Percentiles rank a stretch among this genome's conserved stretches.
These are phyloP conservation scores for Ceratocystiopsis sp. DNA, from an alignment of 2,329 filamentous ascomycete genomes.

Conservation along the genomic window DNA sequence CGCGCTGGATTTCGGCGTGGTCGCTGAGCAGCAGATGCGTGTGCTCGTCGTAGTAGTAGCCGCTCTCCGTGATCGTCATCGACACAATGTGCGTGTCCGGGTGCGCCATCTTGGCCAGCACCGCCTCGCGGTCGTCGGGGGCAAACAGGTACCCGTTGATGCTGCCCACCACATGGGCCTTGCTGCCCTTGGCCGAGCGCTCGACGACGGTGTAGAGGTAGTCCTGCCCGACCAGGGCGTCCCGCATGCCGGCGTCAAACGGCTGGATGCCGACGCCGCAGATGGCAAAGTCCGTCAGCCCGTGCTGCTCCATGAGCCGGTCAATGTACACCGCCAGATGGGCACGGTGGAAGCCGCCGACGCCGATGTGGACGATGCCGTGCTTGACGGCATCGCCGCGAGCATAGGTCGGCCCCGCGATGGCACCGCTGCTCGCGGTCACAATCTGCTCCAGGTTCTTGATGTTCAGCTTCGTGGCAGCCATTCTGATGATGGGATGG, in stretches of 20 bases:
- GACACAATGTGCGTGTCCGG: constrained; percentile 36
- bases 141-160: constrained; percentile 36
- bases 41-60: constrained; percentile 41
- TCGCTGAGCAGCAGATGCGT: constrained; percentile 32
- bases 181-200: constrained; percentile 32
- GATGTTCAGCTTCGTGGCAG: constrained; percentile 21
- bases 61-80: constrained; percentile 37
- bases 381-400: constrained; percentile 28
- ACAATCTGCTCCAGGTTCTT: constrained; percentile 21
- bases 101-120: constrained; percentile 37
- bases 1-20: constrained; percentile 30
- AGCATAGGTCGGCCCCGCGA: constrained; percentile 25
- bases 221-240: constrained; percentile 29
- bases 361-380: constrained; percentile 36
- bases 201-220: constrained; percentile 36
- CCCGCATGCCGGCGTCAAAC: constrained; percentile 33
- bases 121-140: constrained; percentile 31
- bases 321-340: constrained; percentile 35
- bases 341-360: constrained; percentile 36
- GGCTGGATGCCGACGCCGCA: constrained; percentile 34
- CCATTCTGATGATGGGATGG: background rate
- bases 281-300: constrained; percentile 28
- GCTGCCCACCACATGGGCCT: constrained; percentile 30
- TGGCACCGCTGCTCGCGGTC: constrained; percentile 2
- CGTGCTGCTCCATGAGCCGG: constrained; percentile 28